Percentiles rank a stretch among this genome's conserved stretches.
Conservation (phyloP, 371 early-diverging fungal genomes). For the Umbelopsis sp. region DNA sequence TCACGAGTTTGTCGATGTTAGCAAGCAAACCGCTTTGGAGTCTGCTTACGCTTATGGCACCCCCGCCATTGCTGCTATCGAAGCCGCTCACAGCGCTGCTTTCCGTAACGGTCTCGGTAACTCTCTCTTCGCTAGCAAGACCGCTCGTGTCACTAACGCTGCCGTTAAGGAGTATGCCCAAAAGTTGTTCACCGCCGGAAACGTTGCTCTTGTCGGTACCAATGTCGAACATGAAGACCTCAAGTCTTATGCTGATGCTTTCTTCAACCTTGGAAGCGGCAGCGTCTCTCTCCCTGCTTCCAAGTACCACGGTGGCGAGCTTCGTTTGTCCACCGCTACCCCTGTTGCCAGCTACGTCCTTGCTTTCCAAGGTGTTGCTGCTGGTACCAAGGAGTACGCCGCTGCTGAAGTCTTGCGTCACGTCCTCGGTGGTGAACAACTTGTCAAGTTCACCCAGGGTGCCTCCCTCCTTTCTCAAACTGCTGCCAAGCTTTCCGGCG, state of each 20-base stretch:
- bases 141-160: slow-evolving; percentile 57
- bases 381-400: slow-evolving; percentile 69
- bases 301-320: slow-evolving; percentile 87
- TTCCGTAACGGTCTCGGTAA: slow-evolving; percentile 96
- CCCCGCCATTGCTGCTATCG: slow-evolving; percentile 72
- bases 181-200: slow-evolving; percentile 69
- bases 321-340: slow-evolving; percentile 67
- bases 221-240: slow-evolving; percentile 81
- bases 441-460: slow-evolving; percentile 78
- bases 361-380: slow-evolving; percentile 78
- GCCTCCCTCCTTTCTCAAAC: slow-evolving; percentile 73
- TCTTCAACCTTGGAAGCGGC: slow-evolving; percentile 54
- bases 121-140: slow-evolving; percentile 81
- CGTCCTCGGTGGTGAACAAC: slow-evolving; percentile 79
- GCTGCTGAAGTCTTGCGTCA: slow-evolving; percentile 79
- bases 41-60: slow-evolving; percentile 67
- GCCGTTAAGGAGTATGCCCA: slow-evolving; percentile 77
- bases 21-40: slow-evolving; percentile 71
- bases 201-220: slow-evolving; percentile 85
- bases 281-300: slow-evolving; percentile 48
- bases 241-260: slow-evolving; percentile 60
- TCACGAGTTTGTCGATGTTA: slow-evolving; percentile 85
- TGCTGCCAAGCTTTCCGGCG: slow-evolving; percentile 58
- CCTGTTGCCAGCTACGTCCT: slow-evolving; percentile 60
- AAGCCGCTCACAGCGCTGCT: slow-evolving; percentile 86